A percentile compares a stretch with the other conserved stretches of the same genome.
phyloP scores from a whole-genome alignment of 1,284 basidiomycete species.

The Sanguinoderma infundibulare region DNA sequence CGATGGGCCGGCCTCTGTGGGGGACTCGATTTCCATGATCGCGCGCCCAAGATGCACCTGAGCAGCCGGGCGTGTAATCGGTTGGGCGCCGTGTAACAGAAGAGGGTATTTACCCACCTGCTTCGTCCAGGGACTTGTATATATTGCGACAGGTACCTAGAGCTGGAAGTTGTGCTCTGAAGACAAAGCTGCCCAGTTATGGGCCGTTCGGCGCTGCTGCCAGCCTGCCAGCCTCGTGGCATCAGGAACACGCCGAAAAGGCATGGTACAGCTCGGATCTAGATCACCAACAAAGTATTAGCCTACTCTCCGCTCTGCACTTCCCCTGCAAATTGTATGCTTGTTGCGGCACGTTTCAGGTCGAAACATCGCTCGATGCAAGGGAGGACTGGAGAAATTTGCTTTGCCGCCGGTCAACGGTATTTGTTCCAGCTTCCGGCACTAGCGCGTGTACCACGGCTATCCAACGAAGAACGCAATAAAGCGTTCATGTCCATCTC shows the following conservation, averaged over 20 bases:
- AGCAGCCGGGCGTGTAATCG: background rate
- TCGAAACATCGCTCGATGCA: too few relatives aligned
- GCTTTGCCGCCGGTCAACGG: too few relatives aligned
- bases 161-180: background rate
- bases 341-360: too few relatives aligned
- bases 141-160: background rate
- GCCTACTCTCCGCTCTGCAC: too few relatives aligned
- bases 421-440: too few relatives aligned
- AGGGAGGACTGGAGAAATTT: too few relatives aligned
- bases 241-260: background rate
- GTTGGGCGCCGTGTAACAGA: background rate
- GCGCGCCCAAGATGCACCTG: background rate
- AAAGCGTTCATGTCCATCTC: background rate
- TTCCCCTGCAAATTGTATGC: too few relatives aligned
- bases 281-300: background rate
- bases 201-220: background rate
- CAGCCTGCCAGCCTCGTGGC: background rate
- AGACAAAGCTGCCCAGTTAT: background rate
- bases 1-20: background rate
- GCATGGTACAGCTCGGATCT: background rate
- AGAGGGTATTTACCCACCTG: background rate
- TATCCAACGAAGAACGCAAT: too few relatives aligned
- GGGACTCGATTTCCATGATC: background rate
- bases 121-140: background rate
- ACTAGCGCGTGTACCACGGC: too few relatives aligned